Base-by-base conservation (phyloP, 345 rosid genomes). In the Geranium rotundifolium region DNA sequence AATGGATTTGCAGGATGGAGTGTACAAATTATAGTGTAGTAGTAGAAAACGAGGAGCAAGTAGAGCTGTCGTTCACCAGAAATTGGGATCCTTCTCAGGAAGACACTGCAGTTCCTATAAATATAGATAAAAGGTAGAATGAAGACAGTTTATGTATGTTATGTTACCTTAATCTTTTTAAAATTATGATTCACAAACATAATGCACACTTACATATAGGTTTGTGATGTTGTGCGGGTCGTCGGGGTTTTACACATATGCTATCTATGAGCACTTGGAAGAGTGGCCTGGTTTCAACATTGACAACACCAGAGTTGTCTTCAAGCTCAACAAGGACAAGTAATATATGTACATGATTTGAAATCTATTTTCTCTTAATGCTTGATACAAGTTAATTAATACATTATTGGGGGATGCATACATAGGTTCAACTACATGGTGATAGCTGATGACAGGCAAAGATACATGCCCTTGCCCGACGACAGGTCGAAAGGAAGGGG, bases 221-320 rank as follows among this genome's bases (percentile, higher is more conserved):
- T 92, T 84, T 65, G 76, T 87, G 57, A 70, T 92, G 89, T 88
- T 92, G 54, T 77, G 85, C 4, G 82, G 82, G 29, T 83, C 85
- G 14, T 85, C 95, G 0, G 98, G 96, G 19, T 84, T 85, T 76
- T 92, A 89, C 77, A 76, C 93, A 1, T 89, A 89, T n/a, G 91
- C 95, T 58, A 84, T 84, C 63, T 92, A 79, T 0, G 91, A 92
- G 72, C 91, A 85, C 68, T 71, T 80, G 19, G 19, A 70, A 63
- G 88, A 87, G 39, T 89, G 95, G 98, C 98, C 97, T 69, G 84
- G 80, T 62, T 92, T 92, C 77, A 81, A 63, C 62, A 81, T 92
- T 3, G 90, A 61, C 5, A 84, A 92, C 73, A 85, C 91, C 37
- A 74, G 98, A 64, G 77, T 88, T 0, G 89, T 85, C 7, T 85